Percentiles rank a stretch among this genome's conserved stretches.
Conservation (phyloP, 2,329 filamentous ascomycete species). For the Curvularia spicifera region DNA sequence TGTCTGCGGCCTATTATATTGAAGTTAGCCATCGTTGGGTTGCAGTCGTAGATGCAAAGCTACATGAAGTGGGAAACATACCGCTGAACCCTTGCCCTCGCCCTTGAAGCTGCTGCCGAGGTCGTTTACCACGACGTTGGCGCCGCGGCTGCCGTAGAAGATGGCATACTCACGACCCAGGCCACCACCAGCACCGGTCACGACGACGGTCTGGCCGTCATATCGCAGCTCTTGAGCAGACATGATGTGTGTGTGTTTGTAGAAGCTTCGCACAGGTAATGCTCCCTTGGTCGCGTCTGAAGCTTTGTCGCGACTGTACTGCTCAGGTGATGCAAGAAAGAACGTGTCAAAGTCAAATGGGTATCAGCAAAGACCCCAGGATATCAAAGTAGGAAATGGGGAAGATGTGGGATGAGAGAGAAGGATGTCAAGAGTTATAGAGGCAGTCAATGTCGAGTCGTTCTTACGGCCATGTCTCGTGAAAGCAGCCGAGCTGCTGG, state of each 20-base stretch:
- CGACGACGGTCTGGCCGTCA: conserved; percentile 86
- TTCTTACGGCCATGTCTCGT: conserved; percentile 20
- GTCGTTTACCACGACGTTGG: conserved; percentile 96
- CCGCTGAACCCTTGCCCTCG: conserved; percentile 85
- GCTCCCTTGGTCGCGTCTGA: conserved; percentile 12
- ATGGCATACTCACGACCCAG: conserved; percentile 81
- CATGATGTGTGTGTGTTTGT: conserved; percentile 34
- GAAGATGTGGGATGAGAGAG: conserved; percentile 8
- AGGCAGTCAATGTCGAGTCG: conserved; percentile 8
- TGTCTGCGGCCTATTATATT: conserved; percentile 72
- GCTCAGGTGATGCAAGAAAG: conserved; percentile 8
- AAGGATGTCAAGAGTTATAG: conserved; percentile 11
- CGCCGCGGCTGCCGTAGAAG: conserved; percentile 91
- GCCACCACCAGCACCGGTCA: conserved; percentile 85
- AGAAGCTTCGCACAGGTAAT: conserved; percentile 2
- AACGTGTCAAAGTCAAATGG: conserved; percentile 13
- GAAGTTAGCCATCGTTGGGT: conserved; percentile 14
- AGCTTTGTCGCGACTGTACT: conserved; percentile 13
- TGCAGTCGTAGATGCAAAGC: neutral
- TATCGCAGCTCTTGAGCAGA: conserved; percentile 68
- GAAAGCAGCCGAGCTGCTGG: conserved; percentile 21
- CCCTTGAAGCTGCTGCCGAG: conserved; percentile 92
- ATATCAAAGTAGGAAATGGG: conserved; percentile 4
- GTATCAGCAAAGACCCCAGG: conserved; percentile 29
- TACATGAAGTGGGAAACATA: conserved; percentile 51